Conservation (phyloP, 2,329 filamentous ascomycete genomes). For the Verticillium klebahnii region DNA sequence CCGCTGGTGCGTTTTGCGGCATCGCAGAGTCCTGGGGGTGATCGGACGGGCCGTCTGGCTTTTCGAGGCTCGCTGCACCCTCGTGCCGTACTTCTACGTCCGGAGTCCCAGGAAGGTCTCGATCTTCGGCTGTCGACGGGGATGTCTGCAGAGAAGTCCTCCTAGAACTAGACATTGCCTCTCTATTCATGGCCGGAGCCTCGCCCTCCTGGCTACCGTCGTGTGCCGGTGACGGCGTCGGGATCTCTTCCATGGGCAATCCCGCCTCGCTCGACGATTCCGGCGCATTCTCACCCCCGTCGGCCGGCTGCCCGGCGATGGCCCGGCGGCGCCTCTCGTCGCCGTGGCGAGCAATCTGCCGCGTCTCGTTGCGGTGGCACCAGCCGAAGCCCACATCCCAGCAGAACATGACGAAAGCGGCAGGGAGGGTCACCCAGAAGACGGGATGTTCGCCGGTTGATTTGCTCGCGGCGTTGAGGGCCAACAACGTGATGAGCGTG, state of each 20-base stretch:
- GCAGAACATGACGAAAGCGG: conserved; percentile 61
- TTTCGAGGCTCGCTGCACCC: too few relatives aligned
- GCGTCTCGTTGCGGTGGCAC: conserved; percentile 56
- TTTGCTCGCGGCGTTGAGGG: conserved; percentile 56
- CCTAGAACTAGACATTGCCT: too few relatives aligned
- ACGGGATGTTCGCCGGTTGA: conserved; percentile 49
- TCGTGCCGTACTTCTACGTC: too few relatives aligned
- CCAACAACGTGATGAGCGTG: conserved; percentile 61
- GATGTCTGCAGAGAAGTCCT: too few relatives aligned
- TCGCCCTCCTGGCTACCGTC: too few relatives aligned
- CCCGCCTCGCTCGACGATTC: too few relatives aligned
- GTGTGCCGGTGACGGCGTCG: too few relatives aligned
- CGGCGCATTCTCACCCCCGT: not conserved
- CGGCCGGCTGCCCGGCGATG: conserved; percentile 8
- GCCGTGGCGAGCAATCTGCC: conserved; percentile 55
- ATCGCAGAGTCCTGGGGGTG: not conserved
- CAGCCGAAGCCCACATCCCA: conserved; percentile 64
- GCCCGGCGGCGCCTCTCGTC: conserved; percentile 22
- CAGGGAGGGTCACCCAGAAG: conserved; percentile 65
- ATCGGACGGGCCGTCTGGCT: not conserved
- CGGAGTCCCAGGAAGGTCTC: too few relatives aligned
- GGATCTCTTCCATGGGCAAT: too few relatives aligned
- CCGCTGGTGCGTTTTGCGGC: not conserved
- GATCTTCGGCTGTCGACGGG: too few relatives aligned
- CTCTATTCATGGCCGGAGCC: too few relatives aligned